Base-by-base conservation (phyloP, 129 eudicot genomes). In the Flaveria bidentis region DNA sequence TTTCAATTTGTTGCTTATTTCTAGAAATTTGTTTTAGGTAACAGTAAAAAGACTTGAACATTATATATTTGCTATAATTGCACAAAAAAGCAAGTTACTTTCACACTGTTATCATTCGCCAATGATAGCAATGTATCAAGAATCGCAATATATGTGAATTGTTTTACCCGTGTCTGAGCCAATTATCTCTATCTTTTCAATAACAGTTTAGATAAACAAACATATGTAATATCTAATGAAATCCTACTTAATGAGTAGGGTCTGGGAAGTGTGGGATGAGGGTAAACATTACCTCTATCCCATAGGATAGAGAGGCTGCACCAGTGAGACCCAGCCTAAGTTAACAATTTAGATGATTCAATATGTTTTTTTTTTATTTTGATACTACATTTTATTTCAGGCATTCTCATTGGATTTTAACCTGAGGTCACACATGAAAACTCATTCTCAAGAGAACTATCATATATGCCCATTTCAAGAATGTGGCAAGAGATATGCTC, bases 331-430 rank as follows among this genome's bases (percentile, higher is more conserved):
- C 36, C 36, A 5, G 33, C 0, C 33, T 28, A 28, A 28, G 33
- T 28, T 28, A 28, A 1, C 33, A 28, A 28, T 4, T 28, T 28
- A 16, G 46, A 8, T 8, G 46, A 6, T 10, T 33, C 15, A 33
- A 11, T 36, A 20, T 20, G 22, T n/a, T 7, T 14, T 15, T n/a
- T 63, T 16, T 72, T 44, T 11, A 16, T 44, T 45, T 20, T 10
- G 6, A 25, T 16, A 53, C 13, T 62, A 5, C 61, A 13, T 58
- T 13, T 51, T 71, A 15, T 71, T 87, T 90, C 91, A 93, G 98
- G 98, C 98, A 14, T 93, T 93, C 81, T 93, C 98, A 12, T 82
- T 93, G 86, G 98, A 93, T 87, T 93, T 93, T 74, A 93, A 93
- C 81, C 69, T 90, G 51, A 88, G 96, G 83, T 90, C 98, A 41